Conservation (phyloP, 495 filamentous ascomycete species). For the Darksidea phi region DNA sequence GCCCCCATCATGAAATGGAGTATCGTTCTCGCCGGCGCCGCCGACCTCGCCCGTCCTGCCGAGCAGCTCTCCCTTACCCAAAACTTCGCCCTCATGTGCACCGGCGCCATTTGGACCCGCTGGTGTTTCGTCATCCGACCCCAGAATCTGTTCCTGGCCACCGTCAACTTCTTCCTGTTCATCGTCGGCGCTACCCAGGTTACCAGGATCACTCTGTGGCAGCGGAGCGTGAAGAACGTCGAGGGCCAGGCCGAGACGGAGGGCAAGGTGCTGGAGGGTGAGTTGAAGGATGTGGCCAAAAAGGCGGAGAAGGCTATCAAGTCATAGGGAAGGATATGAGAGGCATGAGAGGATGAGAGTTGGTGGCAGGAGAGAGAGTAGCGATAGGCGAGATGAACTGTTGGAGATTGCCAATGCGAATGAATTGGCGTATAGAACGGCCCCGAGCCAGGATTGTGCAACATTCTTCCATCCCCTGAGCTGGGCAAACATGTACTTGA, state of each 20-base stretch:
- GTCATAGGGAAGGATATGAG: no score
- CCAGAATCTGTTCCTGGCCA: constrained; percentile 85
- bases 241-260: constrained; percentile 53
- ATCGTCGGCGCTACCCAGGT: constrained; percentile 81
- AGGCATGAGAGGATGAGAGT: no score
- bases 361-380: no score
- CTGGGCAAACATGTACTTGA: no score
- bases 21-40: constrained; percentile 85
- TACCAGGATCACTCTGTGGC: constrained; percentile 69
- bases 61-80: constrained; percentile 88
- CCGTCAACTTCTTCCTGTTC: constrained; percentile 98
- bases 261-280: constrained; percentile 50
- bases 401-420: no score
- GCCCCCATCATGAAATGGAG: constrained; percentile 98
- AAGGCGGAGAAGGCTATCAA: constrained; percentile 36
- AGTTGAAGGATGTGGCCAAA: constrained; percentile 48
- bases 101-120: constrained; percentile 95
- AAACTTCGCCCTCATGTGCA: constrained; percentile 81
- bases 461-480: no score
- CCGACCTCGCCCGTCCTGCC: constrained; percentile 89
- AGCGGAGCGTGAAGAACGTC: constrained; percentile 59
- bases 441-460: no score
- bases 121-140: constrained; percentile 98
- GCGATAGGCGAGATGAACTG: no score
- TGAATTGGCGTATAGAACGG: no score